Percentiles rank a stretch among this genome's conserved stretches.
Evolutionary conservation across 2,329 filamentous ascomycete species (phyloP).

Genomic region (Phyllosticta ampelicida): DNA sequence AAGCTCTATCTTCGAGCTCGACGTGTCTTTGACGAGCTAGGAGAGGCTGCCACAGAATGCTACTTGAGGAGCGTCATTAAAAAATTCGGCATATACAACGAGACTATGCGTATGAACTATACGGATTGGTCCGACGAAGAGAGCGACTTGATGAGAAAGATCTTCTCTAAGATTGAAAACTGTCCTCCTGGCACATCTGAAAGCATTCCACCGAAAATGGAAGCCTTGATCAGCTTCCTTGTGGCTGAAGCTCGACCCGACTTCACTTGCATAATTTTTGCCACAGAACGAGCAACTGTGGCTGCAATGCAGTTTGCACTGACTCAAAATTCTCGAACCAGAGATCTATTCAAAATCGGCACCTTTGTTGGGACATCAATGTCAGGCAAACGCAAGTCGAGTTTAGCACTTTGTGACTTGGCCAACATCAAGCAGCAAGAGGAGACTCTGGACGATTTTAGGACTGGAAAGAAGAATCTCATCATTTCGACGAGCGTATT

Average conservation of each 20-base stretch:
- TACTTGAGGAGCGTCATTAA: slow-evolving; percentile 29
- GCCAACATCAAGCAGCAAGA: slow-evolving; percentile 38
- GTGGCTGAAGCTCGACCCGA: slow-evolving; percentile 20
- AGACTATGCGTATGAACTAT: neutral
- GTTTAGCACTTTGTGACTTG: slow-evolving; percentile 35
- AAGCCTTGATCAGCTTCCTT: slow-evolving; percentile 27
- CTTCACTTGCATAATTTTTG: slow-evolving; percentile 28
- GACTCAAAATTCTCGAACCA: slow-evolving; percentile 20
- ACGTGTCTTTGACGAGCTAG: slow-evolving; percentile 28
- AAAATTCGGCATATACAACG: neutral
- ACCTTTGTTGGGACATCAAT: slow-evolving; percentile 43
- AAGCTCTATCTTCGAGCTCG: slow-evolving; percentile 23
- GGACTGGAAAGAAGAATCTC: slow-evolving; percentile 43
- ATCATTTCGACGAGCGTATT: slow-evolving; percentile 48
- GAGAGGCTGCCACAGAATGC: slow-evolving; percentile 26
- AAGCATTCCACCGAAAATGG: slow-evolving; percentile 20
- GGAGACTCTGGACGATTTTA: slow-evolving; percentile 44
- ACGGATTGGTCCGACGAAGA: slow-evolving; percentile 21
- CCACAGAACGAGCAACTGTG: slow-evolving; percentile 26
- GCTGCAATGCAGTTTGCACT: slow-evolving; percentile 31
- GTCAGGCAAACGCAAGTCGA: slow-evolving; percentile 30
- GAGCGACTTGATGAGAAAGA: slow-evolving; percentile 22
- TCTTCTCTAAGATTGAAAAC: slow-evolving; percentile 16
- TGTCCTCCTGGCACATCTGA: neutral
- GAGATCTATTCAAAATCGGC: slow-evolving; percentile 28